Percentiles rank a stretch among this genome's conserved stretches.
phyloP scores from a whole-genome alignment of 2,329 filamentous ascomycete species.

The Curvularia spicifera region DNA sequence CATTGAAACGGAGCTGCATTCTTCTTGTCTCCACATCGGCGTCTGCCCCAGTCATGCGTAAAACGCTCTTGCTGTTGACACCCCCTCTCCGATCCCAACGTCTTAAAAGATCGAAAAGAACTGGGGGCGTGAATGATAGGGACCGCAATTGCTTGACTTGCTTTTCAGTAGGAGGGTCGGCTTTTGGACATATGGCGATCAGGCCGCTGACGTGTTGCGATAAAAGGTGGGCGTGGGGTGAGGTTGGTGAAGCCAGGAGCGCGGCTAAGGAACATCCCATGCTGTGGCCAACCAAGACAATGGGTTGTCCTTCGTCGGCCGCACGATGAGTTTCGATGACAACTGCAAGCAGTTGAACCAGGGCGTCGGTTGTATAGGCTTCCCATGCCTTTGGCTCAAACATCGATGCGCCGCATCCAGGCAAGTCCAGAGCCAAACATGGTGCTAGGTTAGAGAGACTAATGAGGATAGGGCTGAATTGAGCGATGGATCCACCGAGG shows the following conservation, averaged over 20 bases:
- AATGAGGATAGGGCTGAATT: conserved; percentile 81
- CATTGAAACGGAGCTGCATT: conserved; percentile 77
- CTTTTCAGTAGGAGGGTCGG: conserved; percentile 65
- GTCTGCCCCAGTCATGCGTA: conserved; percentile 73
- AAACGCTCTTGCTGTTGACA: conserved; percentile 76
- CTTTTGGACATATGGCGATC: conserved; percentile 80
- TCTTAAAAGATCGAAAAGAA: conserved; percentile 78
- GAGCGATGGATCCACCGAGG: conserved; percentile 87
- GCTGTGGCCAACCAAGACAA: conserved; percentile 86
- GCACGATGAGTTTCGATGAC: conserved; percentile 78
- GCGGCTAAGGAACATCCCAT: conserved; percentile 84
- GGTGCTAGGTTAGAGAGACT: conserved; percentile 83
- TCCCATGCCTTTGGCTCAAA: conserved; percentile 74
- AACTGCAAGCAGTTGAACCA: conserved; percentile 75
- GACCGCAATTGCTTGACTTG: conserved; percentile 60
- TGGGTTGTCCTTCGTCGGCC: conserved; percentile 67
- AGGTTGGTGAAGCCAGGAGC: conserved; percentile 68
- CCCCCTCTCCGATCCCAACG: conserved; percentile 81
- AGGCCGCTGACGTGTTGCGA: conserved; percentile 73
- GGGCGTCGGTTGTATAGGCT: conserved; percentile 78
- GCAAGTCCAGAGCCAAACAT: conserved; percentile 86
- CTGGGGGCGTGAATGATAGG: conserved; percentile 71
- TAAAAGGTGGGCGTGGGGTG: conserved; percentile 60
- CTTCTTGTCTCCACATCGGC: conserved; percentile 70
- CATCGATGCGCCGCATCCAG: conserved; percentile 82